These are phyloP conservation scores for Westerdykella sp. DNA, from an alignment of 2,329 filamentous ascomycete genomes.

Conservation along the genomic window DNA sequence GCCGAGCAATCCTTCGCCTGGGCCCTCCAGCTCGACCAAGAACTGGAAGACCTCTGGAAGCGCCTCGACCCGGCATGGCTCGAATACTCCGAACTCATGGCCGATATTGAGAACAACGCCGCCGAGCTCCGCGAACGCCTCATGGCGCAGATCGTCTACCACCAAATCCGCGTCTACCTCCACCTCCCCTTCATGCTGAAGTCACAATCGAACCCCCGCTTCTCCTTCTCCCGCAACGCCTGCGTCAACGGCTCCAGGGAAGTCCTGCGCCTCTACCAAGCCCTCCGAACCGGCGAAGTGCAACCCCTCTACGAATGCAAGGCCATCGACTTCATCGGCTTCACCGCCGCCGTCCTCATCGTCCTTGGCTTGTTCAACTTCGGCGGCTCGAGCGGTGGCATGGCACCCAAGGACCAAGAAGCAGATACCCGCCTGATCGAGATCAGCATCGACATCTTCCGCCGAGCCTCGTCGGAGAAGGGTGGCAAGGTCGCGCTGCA, in stretches of 20 bases:
- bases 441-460: conserved; percentile 39
- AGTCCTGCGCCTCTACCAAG: conserved; percentile 37
- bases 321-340: conserved; percentile 43
- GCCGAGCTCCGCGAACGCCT: conserved; percentile 35
- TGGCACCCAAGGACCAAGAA: conserved; percentile 26
- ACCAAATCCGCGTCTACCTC: conserved; percentile 41
- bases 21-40: conserved; percentile 40
- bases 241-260: conserved; percentile 40
- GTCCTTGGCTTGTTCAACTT: conserved; percentile 40
- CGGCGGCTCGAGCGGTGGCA: conserved; percentile 9
- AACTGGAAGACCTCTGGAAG: conserved; percentile 37
- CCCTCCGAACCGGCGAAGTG: conserved; percentile 29
- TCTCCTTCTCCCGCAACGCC: conserved; percentile 35
- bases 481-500: conserved; percentile 39
- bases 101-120: conserved; percentile 26
- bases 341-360: conserved; percentile 41
- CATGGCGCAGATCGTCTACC: conserved; percentile 41
- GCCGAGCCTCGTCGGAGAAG: conserved; percentile 36
- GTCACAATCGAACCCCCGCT: conserved; percentile 32
- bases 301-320: conserved; percentile 43
- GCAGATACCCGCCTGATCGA: conserved; percentile 35
- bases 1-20: conserved; percentile 32
- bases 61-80: conserved; percentile 37
- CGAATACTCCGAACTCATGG: conserved; percentile 26
- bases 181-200: conserved; percentile 44